phyloP scores from a whole-genome alignment of 805 yeast species.

The Wickerhamiella cacticola region DNA sequence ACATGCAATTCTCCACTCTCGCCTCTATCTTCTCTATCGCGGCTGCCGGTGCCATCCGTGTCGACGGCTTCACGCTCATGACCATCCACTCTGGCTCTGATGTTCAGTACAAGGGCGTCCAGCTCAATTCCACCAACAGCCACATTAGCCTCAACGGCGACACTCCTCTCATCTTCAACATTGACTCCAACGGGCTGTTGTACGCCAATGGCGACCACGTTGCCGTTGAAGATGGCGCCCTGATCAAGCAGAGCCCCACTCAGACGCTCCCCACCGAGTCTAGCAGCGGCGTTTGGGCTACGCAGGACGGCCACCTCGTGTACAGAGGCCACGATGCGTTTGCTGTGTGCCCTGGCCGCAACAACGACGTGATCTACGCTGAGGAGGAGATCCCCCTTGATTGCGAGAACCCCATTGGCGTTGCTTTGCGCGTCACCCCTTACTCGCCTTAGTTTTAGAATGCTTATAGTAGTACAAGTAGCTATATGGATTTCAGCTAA shows the following conservation, averaged over 20 bases:
- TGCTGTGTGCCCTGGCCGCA: neutral
- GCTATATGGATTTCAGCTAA: too few relatives aligned
- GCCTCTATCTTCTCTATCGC: neutral
- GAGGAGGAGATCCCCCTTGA: neutral
- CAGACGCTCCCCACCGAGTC: neutral
- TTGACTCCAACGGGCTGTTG: neutral
- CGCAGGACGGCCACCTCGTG: neutral
- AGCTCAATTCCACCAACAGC: slow-evolving; percentile 1
- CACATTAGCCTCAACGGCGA: slow-evolving; percentile 5
- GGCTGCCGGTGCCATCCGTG: neutral
- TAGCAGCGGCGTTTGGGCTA: neutral
- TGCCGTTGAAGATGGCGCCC: neutral
- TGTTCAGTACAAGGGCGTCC: slow-evolving; percentile 1
- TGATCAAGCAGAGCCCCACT: neutral
- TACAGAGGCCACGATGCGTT: neutral
- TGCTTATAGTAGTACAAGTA: too few relatives aligned
- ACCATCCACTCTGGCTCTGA: slow-evolving; percentile 8
- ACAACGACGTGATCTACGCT: neutral
- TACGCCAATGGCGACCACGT: slow-evolving; percentile 2
- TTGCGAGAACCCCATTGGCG: neutral
- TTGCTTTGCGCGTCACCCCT: too few relatives aligned
- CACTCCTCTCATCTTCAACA: neutral
- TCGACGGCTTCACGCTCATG: neutral
- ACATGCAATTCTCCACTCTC: neutral
- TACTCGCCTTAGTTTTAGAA: too few relatives aligned